Base-by-base conservation (phyloP, 2,329 filamentous ascomycete species). In the Pseudocercospora musae region DNA sequence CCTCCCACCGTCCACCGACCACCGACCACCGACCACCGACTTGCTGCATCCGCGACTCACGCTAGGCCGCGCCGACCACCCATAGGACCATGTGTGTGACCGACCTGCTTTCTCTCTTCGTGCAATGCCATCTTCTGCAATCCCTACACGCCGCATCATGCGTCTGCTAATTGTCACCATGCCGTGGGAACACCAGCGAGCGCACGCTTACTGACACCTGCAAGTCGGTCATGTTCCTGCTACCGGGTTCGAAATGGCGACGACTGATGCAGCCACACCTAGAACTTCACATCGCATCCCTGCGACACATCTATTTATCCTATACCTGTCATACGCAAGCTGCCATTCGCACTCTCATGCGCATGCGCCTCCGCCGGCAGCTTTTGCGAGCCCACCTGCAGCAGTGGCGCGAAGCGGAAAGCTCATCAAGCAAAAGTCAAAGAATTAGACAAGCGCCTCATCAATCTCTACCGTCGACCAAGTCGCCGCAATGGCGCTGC, bases 251-350 rank as follows among this genome's bases (percentile, higher is more conserved):
- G 52, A 58, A 62, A 66, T 60, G 57, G 63, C 62, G 54, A 66
- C 64, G 58, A 62, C 46, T 59, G 59, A 66, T 71, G 71, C 72
- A 72, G 71, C 70, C 70, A 71, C 71, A 68, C 69, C 69, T 70
- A 61, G 69, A 71, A 68, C 57, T 60, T 67, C 65, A 62, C 66
- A 62, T 65, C 65, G 67, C 65, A 64, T 55, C 63, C 60, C 62
- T 50, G 57, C 21, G 54, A 56, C 48, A 48, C 58, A 62, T 63
- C 62, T 61, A 37, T 60, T 18, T 63, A 62, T 60, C 66, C 62
- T 63, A 62, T 29, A 64, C 64, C 56, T 68, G 64, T 67, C 58
- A 58, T 56, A 65, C 60, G 55, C 53, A 48, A 13, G 31, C 58
- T 46, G 23, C 53, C 52, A 46, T 59, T 62, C 46, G 58, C 57